A percentile compares a stretch with the other conserved stretches of the same genome.
Evolutionary conservation across 2,329 filamentous ascomycete species (phyloP).

Genomic region (Diaporthe vaccinii): DNA sequence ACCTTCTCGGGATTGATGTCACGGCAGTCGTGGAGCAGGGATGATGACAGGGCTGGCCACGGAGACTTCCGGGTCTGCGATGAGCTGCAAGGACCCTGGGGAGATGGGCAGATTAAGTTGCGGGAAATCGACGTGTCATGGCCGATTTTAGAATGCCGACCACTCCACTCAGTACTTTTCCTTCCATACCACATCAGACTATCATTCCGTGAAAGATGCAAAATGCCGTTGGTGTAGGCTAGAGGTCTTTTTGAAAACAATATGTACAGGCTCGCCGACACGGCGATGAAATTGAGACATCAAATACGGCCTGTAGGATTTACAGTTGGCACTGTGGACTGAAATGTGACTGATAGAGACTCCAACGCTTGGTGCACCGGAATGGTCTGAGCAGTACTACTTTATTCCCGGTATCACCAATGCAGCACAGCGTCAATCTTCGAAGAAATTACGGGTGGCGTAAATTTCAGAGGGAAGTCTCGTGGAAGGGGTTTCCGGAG

Average conservation of each 20-base stretch:
- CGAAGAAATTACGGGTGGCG: neutral
- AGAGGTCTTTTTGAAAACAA: neutral
- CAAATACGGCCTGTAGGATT: too few relatives aligned
- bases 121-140: conserved; percentile 21
- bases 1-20: neutral
- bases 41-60: neutral
- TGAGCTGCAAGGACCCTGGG: conserved; percentile 7
- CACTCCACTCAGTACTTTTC: neutral
- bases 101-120: conserved; percentile 22
- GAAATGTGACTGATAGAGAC: neutral
- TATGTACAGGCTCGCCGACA: neutral
- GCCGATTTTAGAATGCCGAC: neutral
- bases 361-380: neutral
- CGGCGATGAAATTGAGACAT: neutral
- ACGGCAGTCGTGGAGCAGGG: neutral
- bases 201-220: neutral
- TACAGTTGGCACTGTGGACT: neutral
- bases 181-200: neutral
- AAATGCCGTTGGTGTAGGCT: neutral
- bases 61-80: conserved; percentile 1
- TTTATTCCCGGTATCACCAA: neutral
- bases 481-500: neutral
- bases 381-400: neutral
- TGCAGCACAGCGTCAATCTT: neutral
- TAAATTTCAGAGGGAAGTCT: neutral